These are phyloP conservation scores for Paramecium pentaurelia DNA, from an alignment of 73 alveolate genomes.

Conservation along the genomic window DNA sequence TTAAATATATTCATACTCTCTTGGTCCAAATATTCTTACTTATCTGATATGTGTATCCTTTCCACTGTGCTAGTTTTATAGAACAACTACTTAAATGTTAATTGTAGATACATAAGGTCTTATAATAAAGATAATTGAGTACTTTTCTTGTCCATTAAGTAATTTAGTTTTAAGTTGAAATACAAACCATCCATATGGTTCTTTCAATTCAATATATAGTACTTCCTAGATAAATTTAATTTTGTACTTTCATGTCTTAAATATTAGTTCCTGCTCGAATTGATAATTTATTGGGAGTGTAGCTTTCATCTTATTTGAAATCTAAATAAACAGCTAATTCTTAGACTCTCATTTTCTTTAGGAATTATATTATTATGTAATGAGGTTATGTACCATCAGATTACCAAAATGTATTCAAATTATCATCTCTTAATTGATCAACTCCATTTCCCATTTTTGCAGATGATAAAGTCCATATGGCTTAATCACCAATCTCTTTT, in stretches of 20 bases:
- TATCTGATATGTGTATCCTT: constrained; percentile 97
- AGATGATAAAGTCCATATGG: constrained; percentile 95
- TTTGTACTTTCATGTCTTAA: constrained; percentile 79
- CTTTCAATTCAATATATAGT: constrained; percentile 85
- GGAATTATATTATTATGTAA: constrained; percentile 87
- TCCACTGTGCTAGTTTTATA: constrained; percentile 94
- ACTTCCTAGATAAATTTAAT: constrained; percentile 65
- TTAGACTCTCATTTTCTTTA: constrained; percentile 87
- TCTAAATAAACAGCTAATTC: constrained; percentile 92
- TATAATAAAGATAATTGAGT: background rate
- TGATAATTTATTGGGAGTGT: constrained; percentile 93
- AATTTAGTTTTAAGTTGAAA: constrained; percentile 65
- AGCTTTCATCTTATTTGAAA: constrained; percentile 97
- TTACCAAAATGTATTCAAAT: constrained; percentile 95
- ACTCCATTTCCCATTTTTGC: constrained; percentile 98
- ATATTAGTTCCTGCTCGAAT: constrained; percentile 93
- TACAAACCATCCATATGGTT: constrained; percentile 97
- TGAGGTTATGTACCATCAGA: constrained; percentile 98
- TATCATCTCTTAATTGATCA: constrained; percentile 94
- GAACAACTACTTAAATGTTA: constrained; percentile 85
- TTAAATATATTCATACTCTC: constrained; percentile 63
- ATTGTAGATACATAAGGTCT: constrained; percentile 89
- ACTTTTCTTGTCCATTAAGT: constrained; percentile 49
- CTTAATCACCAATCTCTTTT: constrained; percentile 94
- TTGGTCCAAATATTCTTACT: constrained; percentile 94